These are phyloP conservation scores for Lathyrus oleraceus DNA, from an alignment of 306 rosid species.

Conservation along the genomic window DNA sequence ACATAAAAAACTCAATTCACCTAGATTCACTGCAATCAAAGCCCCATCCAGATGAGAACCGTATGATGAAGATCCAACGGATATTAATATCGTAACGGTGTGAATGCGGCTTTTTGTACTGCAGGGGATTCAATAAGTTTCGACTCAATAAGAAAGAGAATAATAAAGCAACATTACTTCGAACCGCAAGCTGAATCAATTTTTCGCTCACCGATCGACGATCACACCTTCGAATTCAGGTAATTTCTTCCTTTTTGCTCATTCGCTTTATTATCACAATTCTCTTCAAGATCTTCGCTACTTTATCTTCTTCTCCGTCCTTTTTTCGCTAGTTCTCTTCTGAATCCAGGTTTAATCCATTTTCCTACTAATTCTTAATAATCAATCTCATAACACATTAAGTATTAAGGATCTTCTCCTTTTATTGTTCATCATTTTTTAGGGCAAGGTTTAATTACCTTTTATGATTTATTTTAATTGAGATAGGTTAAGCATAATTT, in stretches of 20 bases:
- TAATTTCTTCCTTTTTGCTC: not conserved
- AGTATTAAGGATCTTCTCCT: conserved; percentile 12
- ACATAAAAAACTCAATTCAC: no score
- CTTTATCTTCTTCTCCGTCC: not conserved
- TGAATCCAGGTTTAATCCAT: not conserved
- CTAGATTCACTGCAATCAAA: no score
- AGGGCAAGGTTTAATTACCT: conserved; percentile 7
- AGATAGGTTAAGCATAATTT: not conserved
- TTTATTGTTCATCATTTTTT: not conserved
- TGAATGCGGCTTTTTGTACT: no score
- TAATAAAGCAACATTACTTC: no score
- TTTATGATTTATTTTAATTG: conserved; percentile 1
- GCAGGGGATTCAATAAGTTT: no score
- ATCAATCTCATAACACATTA: not conserved
- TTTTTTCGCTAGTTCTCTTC: not conserved
- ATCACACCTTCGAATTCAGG: not conserved
- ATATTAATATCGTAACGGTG: no score
- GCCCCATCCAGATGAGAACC: no score
- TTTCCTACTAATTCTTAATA: not conserved
- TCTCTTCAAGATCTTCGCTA: no score
- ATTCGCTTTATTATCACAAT: no score
- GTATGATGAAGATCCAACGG: no score
- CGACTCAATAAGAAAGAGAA: no score
- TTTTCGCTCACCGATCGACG: not conserved
- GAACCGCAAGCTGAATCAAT: no score